Percentiles rank a stretch among this genome's conserved stretches.
phyloP scores from a whole-genome alignment of 306 rosid species.

The Rubus idaeus region DNA sequence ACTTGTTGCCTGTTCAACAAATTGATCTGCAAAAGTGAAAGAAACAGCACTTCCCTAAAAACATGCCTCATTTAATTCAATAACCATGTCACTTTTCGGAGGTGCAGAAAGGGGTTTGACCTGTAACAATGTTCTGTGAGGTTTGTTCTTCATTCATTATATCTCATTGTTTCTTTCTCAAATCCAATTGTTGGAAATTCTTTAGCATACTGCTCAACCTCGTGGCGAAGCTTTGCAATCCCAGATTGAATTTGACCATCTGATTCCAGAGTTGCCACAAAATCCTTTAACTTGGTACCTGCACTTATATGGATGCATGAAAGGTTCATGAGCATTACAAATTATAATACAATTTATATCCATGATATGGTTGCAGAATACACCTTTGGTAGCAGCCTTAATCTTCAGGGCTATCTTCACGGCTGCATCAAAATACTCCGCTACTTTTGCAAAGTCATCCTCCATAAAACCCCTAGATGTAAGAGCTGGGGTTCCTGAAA shows the following conservation, averaged over 20 bases:
- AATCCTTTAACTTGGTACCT: slow-evolving; percentile 92
- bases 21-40: not conserved
- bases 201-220: slow-evolving; percentile 85
- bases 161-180: slow-evolving; percentile 76
- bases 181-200: slow-evolving; percentile 84
- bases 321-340: slow-evolving; percentile 21
- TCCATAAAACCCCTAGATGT: slow-evolving; percentile 91
- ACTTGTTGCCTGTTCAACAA: not conserved
- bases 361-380: slow-evolving; percentile 9
- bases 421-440: slow-evolving; percentile 76
- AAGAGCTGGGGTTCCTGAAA: slow-evolving; percentile 89
- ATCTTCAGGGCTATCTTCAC: slow-evolving; percentile 86
- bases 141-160: slow-evolving; percentile 42
- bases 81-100: not conserved
- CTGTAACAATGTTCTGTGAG: not conserved
- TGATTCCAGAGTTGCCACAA: slow-evolving; percentile 67
- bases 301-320: slow-evolving; percentile 24
- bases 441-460: slow-evolving; percentile 81
- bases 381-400: slow-evolving; percentile 71
- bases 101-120: slow-evolving; percentile 7
- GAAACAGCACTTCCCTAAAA: not conserved
- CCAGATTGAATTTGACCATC: slow-evolving; percentile 59
- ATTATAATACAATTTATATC: not conserved
- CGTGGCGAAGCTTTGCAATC: slow-evolving; percentile 54
- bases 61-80: not conserved